These are phyloP conservation scores for Diaporthe vexans DNA, from an alignment of 2,329 filamentous ascomycete species.

Conservation along the genomic window DNA sequence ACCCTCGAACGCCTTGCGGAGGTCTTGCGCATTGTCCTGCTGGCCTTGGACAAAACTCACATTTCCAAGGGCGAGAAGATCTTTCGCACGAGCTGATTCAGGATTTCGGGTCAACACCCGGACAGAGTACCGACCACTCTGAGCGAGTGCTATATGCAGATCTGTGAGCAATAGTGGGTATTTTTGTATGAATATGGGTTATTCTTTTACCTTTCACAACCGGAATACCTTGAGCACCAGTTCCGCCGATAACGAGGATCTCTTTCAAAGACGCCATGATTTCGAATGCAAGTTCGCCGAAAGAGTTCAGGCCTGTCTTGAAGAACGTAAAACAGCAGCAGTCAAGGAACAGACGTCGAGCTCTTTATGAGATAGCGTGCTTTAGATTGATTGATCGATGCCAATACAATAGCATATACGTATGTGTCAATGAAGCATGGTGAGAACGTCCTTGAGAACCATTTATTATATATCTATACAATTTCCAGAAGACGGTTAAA, in stretches of 20 bases:
- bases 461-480: too few relatives aligned
- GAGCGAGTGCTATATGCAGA: slow-evolving; percentile 39
- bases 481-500: too few relatives aligned
- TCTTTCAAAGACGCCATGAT: slow-evolving; percentile 19
- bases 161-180: background rate
- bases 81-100: slow-evolving; percentile 47
- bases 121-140: slow-evolving; percentile 50
- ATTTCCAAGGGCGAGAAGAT: slow-evolving; percentile 43
- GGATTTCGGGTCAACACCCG: slow-evolving; percentile 56
- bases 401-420: too few relatives aligned
- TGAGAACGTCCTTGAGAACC: too few relatives aligned
- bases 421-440: too few relatives aligned
- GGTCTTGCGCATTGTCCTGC: slow-evolving; percentile 39
- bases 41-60: slow-evolving; percentile 40
- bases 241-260: slow-evolving; percentile 51
- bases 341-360: background rate
- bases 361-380: background rate
- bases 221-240: slow-evolving; percentile 54
- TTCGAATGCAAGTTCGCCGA: background rate
- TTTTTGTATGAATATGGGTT: background rate
- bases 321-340: background rate
- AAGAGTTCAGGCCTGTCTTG: background rate
- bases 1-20: slow-evolving; percentile 42
- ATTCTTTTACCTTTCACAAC: slow-evolving; percentile 50
- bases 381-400: too few relatives aligned